Base-by-base conservation (phyloP, 164 flowering plant species). In the Hamamelis virginiana region DNA sequence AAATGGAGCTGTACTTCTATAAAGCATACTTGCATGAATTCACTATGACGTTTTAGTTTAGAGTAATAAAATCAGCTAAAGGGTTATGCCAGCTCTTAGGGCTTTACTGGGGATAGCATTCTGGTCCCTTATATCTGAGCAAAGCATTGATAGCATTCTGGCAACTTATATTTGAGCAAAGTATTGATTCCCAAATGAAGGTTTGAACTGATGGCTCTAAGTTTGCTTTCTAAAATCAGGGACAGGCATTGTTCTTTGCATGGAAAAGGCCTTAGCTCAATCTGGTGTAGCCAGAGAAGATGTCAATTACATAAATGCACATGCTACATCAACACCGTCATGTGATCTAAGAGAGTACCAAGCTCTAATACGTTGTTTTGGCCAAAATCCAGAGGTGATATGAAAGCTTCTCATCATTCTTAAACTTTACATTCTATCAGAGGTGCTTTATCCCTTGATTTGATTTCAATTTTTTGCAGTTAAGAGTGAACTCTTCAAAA, bases 251-350 rank as follows among this genome's bases (percentile, higher is more conserved):
- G 75, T 82, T 74, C 94, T 95, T 25, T 92, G 94, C 84, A 85
- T 95, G 63, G 95, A 95, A 66, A 92, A 85, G 63, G 99, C 97
- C 53, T 80, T 95, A 69, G 85, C 91, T 76, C 88, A 86, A 45
- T 68, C 98, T 74, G 98, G 95, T 26, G 86, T 93, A 22, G 67
- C 87, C 16, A 86, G 75, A 72, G 98, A 90, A 80, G 97, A 91
- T 75, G 91, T 82, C 21, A 82, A 82, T 69, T 82, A 82, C 71
- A 77, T 82, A 50, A 82, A 82, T 73, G 85, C 85, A 50, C 99
- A 96, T 84, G 99, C 98, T 60, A 93, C 98, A 65, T 96, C 99
- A 28, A 90, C 96, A 45, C 97, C 72, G 13, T 83, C 97, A 70
- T 97, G 97, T 69, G 97, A 96, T 72, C 62, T 96, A 56, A 90